Base-by-base conservation (phyloP, 192 early-diverging fungal species). In the Powellomyces hirtus region DNA sequence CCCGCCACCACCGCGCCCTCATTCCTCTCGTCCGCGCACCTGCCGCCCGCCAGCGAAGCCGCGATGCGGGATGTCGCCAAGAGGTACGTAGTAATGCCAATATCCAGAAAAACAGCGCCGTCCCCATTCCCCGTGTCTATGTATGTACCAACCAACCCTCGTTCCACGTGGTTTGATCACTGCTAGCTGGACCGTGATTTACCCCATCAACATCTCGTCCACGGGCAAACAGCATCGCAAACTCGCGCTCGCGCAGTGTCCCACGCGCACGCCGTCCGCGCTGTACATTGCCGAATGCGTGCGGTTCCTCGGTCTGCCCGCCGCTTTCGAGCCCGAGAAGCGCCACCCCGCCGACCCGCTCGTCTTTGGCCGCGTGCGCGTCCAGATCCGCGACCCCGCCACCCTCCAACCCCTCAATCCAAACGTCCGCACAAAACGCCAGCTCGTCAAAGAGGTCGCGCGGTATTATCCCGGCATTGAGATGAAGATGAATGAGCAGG, bases 281-380 rank as follows among this genome's bases (percentile, higher is more conserved):
- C 51, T 81, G 2, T 81, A 75, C 57, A 78, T 81, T 22, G 59
- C 42, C 18, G 71, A 76, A 64, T 73, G 70, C 34, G 64, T 56
- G 27, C 50, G 51, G 14, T n/a, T 46, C 30, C 68, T 81, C 1
- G 44, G 66, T 22, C 71, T 77, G 14, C 31, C 57, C 38, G 51
- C 50, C 34, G 56, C 62, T 26, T 29, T 78, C n/a, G 79, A 81
- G 35, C 31, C 51, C 16, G 60, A 65, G 18, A 78, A 72, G 44
- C 67, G 79, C n/a, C 79, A 81, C 50, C 79, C 79, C n/a, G 64
- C 68, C 66, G 79, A 81, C 49, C 73, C 75, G 1, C 58, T 81
- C 16, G 57, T 66, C 30, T 78, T 75, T 55, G 79, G 79, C 27
- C 71, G 79, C 6, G 29, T 81, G 2, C 20, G 69, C 11, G 64